Evolutionary conservation across 192 early-diverging fungal genomes (phyloP).

Genomic region (Entomortierella lignicola): DNA sequence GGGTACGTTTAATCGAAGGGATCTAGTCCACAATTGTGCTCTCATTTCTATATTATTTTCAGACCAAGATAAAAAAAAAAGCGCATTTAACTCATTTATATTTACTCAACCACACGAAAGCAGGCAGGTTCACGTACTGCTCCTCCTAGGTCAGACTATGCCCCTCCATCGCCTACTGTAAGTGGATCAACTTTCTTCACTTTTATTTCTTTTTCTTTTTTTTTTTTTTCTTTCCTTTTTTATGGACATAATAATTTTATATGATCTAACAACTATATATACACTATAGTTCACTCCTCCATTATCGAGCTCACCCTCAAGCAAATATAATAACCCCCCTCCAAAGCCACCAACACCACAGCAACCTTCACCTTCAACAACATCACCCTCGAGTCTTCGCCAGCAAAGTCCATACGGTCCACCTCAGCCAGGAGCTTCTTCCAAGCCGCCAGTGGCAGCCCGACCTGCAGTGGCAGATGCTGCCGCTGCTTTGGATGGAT

Average conservation of each 20-base stretch:
- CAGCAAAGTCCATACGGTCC: slow-evolving; percentile 21
- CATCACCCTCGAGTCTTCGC: slow-evolving; percentile 25
- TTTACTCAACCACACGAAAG: not conserved
- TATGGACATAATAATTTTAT: too few relatives aligned
- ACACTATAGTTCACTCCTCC: slow-evolving; percentile 30
- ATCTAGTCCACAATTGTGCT: not conserved
- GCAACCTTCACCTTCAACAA: slow-evolving; percentile 17
- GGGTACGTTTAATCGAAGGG: slow-evolving; percentile 28
- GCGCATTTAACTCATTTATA: not conserved
- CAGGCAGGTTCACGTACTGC: slow-evolving; percentile 38
- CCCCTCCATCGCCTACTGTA: slow-evolving; percentile 50
- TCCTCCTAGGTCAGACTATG: slow-evolving; percentile 52
- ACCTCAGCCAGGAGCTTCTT: slow-evolving; percentile 17
- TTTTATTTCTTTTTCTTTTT: slow-evolving; percentile 29
- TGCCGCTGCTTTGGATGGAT: slow-evolving; percentile 71
- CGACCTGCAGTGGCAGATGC: slow-evolving; percentile 51
- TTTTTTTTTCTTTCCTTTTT: too few relatives aligned
- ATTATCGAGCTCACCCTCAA: slow-evolving; percentile 43
- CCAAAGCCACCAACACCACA: slow-evolving; percentile 25
- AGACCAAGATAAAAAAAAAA: slow-evolving; percentile 9
- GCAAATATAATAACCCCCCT: slow-evolving; percentile 33
- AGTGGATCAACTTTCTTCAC: slow-evolving; percentile 34
- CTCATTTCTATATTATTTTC: slow-evolving; percentile 4
- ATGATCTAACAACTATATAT: too few relatives aligned
- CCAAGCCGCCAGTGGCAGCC: slow-evolving; percentile 44